These are phyloP conservation scores for Phytophthora nicotianae DNA, from an alignment of 352 stramenopile species.

Conservation along the genomic window DNA sequence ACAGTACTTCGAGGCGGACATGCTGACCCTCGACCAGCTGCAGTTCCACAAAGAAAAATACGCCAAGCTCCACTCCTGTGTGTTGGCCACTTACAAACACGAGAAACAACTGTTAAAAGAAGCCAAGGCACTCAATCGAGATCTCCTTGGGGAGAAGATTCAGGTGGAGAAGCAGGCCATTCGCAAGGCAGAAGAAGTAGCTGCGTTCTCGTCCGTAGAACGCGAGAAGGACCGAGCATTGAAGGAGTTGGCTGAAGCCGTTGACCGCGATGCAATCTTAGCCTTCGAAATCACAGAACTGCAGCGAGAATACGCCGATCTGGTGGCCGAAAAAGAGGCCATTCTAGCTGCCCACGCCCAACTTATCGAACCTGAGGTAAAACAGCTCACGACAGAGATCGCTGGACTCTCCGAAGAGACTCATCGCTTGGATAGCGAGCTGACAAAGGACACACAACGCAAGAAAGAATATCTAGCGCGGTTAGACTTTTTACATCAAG, in stretches of 20 bases:
- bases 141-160: constrained; percentile 88
- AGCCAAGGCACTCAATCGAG: constrained; percentile 83
- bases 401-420: constrained; percentile 67
- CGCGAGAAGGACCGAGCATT: constrained; percentile 81
- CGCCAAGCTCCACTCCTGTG: constrained; percentile 64
- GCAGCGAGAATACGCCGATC: constrained; percentile 79
- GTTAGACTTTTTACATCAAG: constrained; percentile 60
- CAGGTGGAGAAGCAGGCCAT: constrained; percentile 87
- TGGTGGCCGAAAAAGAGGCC: constrained; percentile 72
- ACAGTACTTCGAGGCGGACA: constrained; percentile 86
- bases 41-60: constrained; percentile 88
- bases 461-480: constrained; percentile 67
- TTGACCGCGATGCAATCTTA: constrained; percentile 82
- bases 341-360: constrained; percentile 81
- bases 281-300: constrained; percentile 90
- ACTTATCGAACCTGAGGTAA: constrained; percentile 85
- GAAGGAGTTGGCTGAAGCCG: constrained; percentile 77
- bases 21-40: constrained; percentile 79
- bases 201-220: constrained; percentile 72
- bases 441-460: constrained; percentile 69
- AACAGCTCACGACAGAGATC: constrained; percentile 74
- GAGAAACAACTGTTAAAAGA: constrained; percentile 83
- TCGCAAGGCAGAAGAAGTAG: constrained; percentile 80
- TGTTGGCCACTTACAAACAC: constrained; percentile 82
- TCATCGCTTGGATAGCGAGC: constrained; percentile 67